A percentile compares a stretch with the other conserved stretches of the same genome.
phyloP scores from a whole-genome alignment of 2,329 filamentous ascomycete genomes.

The Decorospora gaudefroyi region DNA sequence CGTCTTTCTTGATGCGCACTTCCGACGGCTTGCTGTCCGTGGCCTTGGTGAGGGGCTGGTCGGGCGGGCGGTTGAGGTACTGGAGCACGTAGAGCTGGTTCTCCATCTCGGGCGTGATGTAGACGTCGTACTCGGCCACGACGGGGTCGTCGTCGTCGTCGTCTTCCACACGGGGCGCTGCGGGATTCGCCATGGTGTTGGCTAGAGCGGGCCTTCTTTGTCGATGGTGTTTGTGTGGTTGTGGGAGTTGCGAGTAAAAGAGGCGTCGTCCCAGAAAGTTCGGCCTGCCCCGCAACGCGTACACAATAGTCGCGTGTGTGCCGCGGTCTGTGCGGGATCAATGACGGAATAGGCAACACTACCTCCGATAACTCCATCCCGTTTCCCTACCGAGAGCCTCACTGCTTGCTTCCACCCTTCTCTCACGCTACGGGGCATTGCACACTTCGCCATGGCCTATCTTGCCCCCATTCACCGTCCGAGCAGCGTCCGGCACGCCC shows the following conservation, averaged over 20 bases:
- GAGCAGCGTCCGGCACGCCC: slow-evolving; percentile 86
- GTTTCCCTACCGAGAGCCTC: slow-evolving; percentile 4
- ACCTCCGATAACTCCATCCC: slow-evolving; percentile 28
- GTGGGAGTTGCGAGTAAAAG: slow-evolving; percentile 10
- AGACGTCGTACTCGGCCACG: slow-evolving; percentile 73
- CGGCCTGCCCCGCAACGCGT: slow-evolving; percentile 28
- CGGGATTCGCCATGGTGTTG: slow-evolving; percentile 15
- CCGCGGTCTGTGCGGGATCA: slow-evolving; percentile 23
- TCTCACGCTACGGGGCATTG: slow-evolving; percentile 18
- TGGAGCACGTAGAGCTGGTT: slow-evolving; percentile 73
- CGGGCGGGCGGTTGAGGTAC: slow-evolving; percentile 76
- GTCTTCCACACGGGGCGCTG: slow-evolving; percentile 29
- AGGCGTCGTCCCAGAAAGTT: slow-evolving; percentile 25
- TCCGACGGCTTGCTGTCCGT: slow-evolving; percentile 63
- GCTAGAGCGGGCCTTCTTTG: background rate
- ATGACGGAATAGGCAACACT: slow-evolving; percentile 44
- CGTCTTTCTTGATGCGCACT: slow-evolving; percentile 78
- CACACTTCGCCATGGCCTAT: slow-evolving; percentile 73
- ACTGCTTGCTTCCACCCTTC: background rate
- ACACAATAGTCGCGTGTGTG: slow-evolving; percentile 24
- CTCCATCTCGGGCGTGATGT: slow-evolving; percentile 74
- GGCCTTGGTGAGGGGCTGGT: slow-evolving; percentile 64
- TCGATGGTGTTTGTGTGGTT: slow-evolving; percentile 14
- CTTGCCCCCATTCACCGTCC: slow-evolving; percentile 90
- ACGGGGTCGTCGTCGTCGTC: slow-evolving; percentile 55